Evolutionary conservation across 1,284 basidiomycete genomes (phyloP).

Genomic region (Trichosporon coremiiforme): DNA sequence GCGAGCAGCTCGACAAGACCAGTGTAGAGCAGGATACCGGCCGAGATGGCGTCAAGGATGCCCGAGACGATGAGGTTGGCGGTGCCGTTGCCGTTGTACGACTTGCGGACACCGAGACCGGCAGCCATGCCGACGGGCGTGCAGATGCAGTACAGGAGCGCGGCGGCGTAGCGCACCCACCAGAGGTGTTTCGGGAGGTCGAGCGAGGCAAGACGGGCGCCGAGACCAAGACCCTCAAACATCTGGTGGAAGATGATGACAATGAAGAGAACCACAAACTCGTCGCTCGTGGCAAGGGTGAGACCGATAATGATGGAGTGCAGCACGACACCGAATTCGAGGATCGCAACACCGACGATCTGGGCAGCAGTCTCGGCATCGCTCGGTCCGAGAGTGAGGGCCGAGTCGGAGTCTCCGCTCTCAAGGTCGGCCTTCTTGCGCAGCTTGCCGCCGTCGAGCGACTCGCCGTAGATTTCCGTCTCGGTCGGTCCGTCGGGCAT

Average conservation of each 20-base stretch:
- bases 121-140: slow-evolving; percentile 68
- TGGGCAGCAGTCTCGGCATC: slow-evolving; percentile 63
- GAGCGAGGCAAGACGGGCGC: slow-evolving; percentile 73
- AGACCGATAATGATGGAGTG: slow-evolving; percentile 87
- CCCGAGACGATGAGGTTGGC: slow-evolving; percentile 80
- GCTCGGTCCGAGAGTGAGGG: slow-evolving; percentile 34
- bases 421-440: slow-evolving; percentile 16
- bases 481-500: slow-evolving; percentile 29
- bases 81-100: slow-evolving; percentile 77
- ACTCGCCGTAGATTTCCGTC: neutral
- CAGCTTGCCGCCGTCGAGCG: neutral
- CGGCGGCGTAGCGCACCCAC: slow-evolving; percentile 68
- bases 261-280: slow-evolving; percentile 83
- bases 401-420: slow-evolving; percentile 15
- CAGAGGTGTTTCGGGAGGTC: slow-evolving; percentile 64
- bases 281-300: slow-evolving; percentile 80
- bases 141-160: slow-evolving; percentile 71
- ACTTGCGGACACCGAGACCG: slow-evolving; percentile 76
- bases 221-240: slow-evolving; percentile 88
- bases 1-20: slow-evolving; percentile 86
- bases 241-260: slow-evolving; percentile 92
- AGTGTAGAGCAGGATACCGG: slow-evolving; percentile 89
- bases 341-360: slow-evolving; percentile 64
- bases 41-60: slow-evolving; percentile 77
- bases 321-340: slow-evolving; percentile 82